Base-by-base conservation (phyloP, 2,329 filamentous ascomycete genomes). In the Sordariomycetes sp. region DNA sequence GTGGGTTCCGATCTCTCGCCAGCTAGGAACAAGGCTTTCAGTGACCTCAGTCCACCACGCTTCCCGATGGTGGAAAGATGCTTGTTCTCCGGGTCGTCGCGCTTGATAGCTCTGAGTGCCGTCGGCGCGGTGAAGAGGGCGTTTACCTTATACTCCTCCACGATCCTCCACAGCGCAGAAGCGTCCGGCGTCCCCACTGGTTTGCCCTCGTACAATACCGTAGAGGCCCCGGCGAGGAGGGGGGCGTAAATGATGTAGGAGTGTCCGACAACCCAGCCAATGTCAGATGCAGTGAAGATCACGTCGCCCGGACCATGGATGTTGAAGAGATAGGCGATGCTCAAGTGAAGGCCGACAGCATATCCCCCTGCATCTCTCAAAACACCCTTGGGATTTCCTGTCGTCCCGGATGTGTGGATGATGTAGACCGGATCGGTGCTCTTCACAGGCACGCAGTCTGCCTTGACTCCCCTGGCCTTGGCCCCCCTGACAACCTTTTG, bases 121-220 rank as follows among this genome's bases (percentile, higher is more conserved):
- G 75, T 95, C 0, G 88, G 88, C 0, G 88, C 90, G 0, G 88
- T 94, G 53, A 85, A 94, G 46, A 94, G 66, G 6, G 76, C 73
- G 40, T 85, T 93, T 35, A 93, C 86, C 48, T 80, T 80, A 64
- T 95, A 82, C 47, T 93, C 83, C 43, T 87, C 80, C 4, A 93
- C 59, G 14, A 94, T 75, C 3, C 87, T 70, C 88, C 88, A 96
- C 53, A 95, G 92, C 0, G 82, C 82, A 6, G 85, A 82, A 1
- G 86, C 83, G 46, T 94, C 79, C 0, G 88, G 88, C 0, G 87
- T 94, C 5, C 87, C 87, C 10, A 94, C 69, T 0, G 88, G 88
- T 45, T 95, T 95, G n/a, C 88, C 90, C 59, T 95, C 88, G 54
- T 87, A 95, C 0, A 95, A 66, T 2, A 95, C 75, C 0, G 86